Percentiles rank a stretch among this genome's conserved stretches.
Conservation (phyloP, 164 flowering plant species). For the Houttuynia cordata region DNA sequence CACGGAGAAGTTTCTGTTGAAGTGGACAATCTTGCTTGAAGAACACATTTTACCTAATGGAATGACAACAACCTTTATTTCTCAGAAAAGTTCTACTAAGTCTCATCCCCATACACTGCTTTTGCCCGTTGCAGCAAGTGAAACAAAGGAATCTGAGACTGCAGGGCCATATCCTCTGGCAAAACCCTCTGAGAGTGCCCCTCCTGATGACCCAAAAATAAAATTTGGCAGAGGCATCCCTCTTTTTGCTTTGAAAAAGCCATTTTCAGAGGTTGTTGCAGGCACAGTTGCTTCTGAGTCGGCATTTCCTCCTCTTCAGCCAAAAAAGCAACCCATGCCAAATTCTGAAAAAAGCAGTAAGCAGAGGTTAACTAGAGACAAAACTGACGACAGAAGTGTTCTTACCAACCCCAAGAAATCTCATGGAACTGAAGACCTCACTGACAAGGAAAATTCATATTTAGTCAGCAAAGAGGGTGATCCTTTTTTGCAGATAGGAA, state of each 20-base stretch:
- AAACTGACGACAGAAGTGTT: slow-evolving; percentile 19
- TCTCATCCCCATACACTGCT: slow-evolving; percentile 13
- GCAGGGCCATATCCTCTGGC: slow-evolving; percentile 18
- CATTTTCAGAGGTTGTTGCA: slow-evolving; percentile 92
- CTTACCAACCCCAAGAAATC: slow-evolving; percentile 16
- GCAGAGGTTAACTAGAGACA: slow-evolving; percentile 23
- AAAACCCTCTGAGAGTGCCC: slow-evolving; percentile 13
- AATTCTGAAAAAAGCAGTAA: slow-evolving; percentile 29
- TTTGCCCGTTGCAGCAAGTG: slow-evolving; percentile 18
- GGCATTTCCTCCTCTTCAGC: slow-evolving; percentile 78
- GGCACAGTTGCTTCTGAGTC: slow-evolving; percentile 56
- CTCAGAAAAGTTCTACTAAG: slow-evolving; percentile 19
- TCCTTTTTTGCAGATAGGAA: slow-evolving; percentile 49
- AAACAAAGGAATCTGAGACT: slow-evolving; percentile 15
- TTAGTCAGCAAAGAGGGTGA: slow-evolving; percentile 16
- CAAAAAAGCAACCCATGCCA: slow-evolving; percentile 27
- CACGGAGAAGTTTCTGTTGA: slow-evolving; percentile 49
- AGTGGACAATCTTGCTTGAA: slow-evolving; percentile 47
- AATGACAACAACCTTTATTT: slow-evolving; percentile 7
- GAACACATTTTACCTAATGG: slow-evolving; percentile 20
- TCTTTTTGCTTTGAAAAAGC: slow-evolving; percentile 51
- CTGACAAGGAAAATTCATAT: slow-evolving; percentile 20
- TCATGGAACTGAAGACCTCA: slow-evolving; percentile 17
- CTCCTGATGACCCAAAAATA: slow-evolving; percentile 26
- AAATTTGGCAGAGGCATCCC: slow-evolving; percentile 59